These are phyloP conservation scores for Huntiella omanensis DNA, from an alignment of 2,329 filamentous ascomycete species.

Conservation along the genomic window DNA sequence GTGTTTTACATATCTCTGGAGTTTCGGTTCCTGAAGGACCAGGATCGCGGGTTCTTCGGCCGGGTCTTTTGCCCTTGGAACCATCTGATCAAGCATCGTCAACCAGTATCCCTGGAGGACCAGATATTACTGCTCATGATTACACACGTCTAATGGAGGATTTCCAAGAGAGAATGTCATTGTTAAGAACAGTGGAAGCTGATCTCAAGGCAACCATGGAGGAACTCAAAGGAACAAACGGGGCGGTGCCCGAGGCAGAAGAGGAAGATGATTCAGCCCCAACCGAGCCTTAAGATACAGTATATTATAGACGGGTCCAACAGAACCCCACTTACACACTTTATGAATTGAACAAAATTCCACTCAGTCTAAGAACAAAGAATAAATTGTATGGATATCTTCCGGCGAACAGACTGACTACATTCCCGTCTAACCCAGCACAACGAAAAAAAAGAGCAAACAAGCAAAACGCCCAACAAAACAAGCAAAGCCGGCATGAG, in stretches of 20 bases:
- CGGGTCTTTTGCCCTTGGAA: not conserved
- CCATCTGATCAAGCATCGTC: not conserved
- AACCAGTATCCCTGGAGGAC: not conserved
- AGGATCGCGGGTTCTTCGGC: not conserved
- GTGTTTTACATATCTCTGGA: constrained; percentile 7
- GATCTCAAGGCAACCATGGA: not conserved
- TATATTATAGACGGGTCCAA: too few species aligned
- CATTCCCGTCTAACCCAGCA: not conserved
- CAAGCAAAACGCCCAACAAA: not conserved
- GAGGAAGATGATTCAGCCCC: too few species aligned
- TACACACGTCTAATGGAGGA: constrained; percentile 33
- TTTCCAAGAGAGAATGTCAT: constrained; percentile 36
- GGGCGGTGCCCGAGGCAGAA: too few species aligned
- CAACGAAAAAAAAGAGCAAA: not conserved
- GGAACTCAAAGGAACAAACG: not conserved
- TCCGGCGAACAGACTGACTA: not conserved
- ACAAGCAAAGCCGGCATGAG: not conserved
- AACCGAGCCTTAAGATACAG: too few species aligned
- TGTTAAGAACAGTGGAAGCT: not conserved
- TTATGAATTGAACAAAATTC: too few species aligned
- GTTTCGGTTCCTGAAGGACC: not conserved
- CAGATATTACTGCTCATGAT: constrained; percentile 19
- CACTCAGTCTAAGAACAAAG: not conserved
- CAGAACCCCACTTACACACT: too few species aligned
- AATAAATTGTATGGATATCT: not conserved